phyloP scores from a whole-genome alignment of 2,329 filamentous ascomycete species.

The Fusarium sp. region DNA sequence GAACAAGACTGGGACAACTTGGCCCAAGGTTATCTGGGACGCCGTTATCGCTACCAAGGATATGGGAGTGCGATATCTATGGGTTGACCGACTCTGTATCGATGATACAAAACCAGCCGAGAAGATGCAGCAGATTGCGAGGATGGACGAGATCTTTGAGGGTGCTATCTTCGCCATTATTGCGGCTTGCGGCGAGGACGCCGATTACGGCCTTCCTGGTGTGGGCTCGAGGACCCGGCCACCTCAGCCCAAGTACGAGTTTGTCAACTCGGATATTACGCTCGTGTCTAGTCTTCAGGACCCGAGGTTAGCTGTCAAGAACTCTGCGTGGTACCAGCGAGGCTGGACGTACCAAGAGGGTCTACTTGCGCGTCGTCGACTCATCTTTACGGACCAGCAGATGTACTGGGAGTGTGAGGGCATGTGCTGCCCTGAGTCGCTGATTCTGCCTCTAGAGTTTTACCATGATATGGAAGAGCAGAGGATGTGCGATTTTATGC shows the following conservation, averaged over 20 bases:
- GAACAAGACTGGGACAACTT: slow-evolving; percentile 42
- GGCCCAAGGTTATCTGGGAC: slow-evolving; percentile 53
- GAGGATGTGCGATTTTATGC: slow-evolving; percentile 55
- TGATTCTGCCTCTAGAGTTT: slow-evolving; percentile 51
- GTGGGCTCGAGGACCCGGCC: slow-evolving; percentile 49
- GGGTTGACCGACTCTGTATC: slow-evolving; percentile 58
- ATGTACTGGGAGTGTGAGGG: slow-evolving; percentile 59
- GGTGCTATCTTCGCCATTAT: slow-evolving; percentile 57
- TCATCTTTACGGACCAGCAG: slow-evolving; percentile 58
- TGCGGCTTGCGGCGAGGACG: slow-evolving; percentile 54
- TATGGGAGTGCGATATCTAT: slow-evolving; percentile 56
- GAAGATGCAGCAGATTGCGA: slow-evolving; percentile 50
- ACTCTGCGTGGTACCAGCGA: slow-evolving; percentile 54
- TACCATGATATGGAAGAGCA: slow-evolving; percentile 53
- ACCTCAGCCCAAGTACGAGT: slow-evolving; percentile 52
- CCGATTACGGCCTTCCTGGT: slow-evolving; percentile 55
- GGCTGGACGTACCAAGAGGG: slow-evolving; percentile 61
- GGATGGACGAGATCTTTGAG: slow-evolving; percentile 58
- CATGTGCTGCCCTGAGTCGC: slow-evolving; percentile 56
- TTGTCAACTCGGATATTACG: slow-evolving; percentile 51
- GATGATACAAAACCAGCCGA: slow-evolving; percentile 44
- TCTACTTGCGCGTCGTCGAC: slow-evolving; percentile 54
- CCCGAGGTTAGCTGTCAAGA: slow-evolving; percentile 49
- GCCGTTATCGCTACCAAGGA: slow-evolving; percentile 51
- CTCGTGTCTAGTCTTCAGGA: slow-evolving; percentile 54